Evolutionary conservation across 148 eudicot genomes (phyloP), one percentile per base, ranked within the genome.

Genomic region (Cornus florida): DNA sequence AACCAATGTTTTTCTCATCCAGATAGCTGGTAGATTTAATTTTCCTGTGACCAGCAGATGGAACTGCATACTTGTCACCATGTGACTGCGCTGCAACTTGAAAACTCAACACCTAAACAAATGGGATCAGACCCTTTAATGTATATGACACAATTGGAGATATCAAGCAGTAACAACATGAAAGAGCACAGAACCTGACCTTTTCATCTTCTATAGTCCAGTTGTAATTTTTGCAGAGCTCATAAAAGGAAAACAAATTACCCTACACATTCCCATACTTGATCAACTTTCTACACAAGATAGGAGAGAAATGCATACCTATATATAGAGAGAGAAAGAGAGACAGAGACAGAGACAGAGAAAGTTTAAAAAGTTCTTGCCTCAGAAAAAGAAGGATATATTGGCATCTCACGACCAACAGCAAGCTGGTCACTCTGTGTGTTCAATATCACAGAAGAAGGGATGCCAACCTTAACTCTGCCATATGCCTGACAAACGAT

Each of bases 201-300:
- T 90, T 76, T 76, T 92, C 86, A 80, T 91, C 84, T 77, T 86
- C 91, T 76, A 87, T 82, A 70, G 84, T 85, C 98, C 97, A 92
- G 81, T 86, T 83, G 83, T 88, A 91, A 87, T 91, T 78, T 73
- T 84, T 83, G 84, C 97, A 94, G 41, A 91, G 92, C 86, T 91
- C 98, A 85, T 90, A 94, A 66, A 90, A 94, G 69, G 98, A 94
- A 88, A 92, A 92, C 83, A 92, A 78, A 82, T 94, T 90, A 11
- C 98, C 98, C 92, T 91, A 68, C 22, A 81, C 62, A 77, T 38
- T 23, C 23, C 78, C 64, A 74, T 71, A 72, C 78, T 84, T 69
- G 81, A 80, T 76, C 70, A 76, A 79, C 69, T 46, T 76, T 72
- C 39, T 56, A 32, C 46, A 77, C 73, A 59, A 70, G 69, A 72